Base-by-base conservation (phyloP, 2,329 filamentous ascomycete species). In the Penicillium digitatum region DNA sequence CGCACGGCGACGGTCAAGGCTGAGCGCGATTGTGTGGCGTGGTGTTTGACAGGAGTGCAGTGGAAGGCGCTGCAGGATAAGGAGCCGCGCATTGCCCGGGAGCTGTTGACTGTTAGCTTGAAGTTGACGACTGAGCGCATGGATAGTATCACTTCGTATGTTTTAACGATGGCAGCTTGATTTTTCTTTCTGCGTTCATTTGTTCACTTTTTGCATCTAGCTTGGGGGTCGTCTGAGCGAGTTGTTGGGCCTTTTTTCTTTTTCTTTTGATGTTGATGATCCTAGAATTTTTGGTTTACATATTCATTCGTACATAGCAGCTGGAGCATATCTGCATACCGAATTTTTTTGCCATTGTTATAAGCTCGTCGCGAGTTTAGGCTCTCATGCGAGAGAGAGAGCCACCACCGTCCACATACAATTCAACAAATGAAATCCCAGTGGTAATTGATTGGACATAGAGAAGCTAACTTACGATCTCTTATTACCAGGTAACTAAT, bases 101-200 rank as follows among this genome's bases (percentile, higher is more conserved):
- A 99, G 75, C 69, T 99, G 66, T 73, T 99, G 70, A 87, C 86
- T 66, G 86, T 97, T 48, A 89, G 88, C n/a, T 73, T 99, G 69
- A 96, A 96, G 79, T 74, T 99, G 71, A 97, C 93, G 39, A 95
- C 88, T 54, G 94, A 99, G 81, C 82, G 94, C 63, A 95, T 97
- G 90, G 82, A 84, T 66, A 81, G 82, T 52, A 84, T 87, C 59
- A 86, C 83, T 24, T 81, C 79, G 71, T 82, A 74, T 70, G 78
- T 79, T 32, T 54, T 64, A 22, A 49, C 51, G 29, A 54, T 49
- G 51, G 51, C 51, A 16, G 51, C 51, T 48, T 54, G 51, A 54
- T 35, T 22, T 20, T 18, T 16, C 35, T 34, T 48, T 26, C 7
- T 20, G 9, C 11, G 5, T 31, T 48, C 9, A n/a, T 18, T 43